Evolutionary conservation across 805 yeast species (phyloP), one percentile per base, ranked within the genome.

Genomic region (Saccharomycopsis microspora): DNA sequence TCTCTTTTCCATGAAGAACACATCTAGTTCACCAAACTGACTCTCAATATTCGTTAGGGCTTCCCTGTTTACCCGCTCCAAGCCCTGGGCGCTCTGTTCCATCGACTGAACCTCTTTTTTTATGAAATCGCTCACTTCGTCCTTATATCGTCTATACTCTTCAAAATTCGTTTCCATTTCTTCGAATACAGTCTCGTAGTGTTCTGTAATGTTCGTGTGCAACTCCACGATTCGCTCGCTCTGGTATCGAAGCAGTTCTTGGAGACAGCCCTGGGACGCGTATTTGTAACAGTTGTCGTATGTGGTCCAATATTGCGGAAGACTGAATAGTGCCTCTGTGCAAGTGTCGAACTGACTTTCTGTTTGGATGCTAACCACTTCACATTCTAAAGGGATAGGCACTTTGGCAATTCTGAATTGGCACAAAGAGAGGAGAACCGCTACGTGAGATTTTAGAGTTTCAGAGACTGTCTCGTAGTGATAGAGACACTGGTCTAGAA

Each of bases 281-380:
- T 41, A n/a, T 38, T 52, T 52, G 45, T 46, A 52, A 42, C 48
- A 43, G 1, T 41, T 37, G 39, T 52, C 55, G 32, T 39, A 52
- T 8, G 53, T 52, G 5, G 53, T 52, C 55, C 55, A 52, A 27
- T 37, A 45, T 29, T 52, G 55, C 4, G 55, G 50, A 4, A 39
- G n/a, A 41, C 42, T 29, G 35, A 45, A 52, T 3, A 52, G 45
- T 29, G 35, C n/a, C 11, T 28, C 34, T 9, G 45, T 46, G 34
- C 52, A 49, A 6, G 28, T 30, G n/a, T 31, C 7, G 11, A 10
- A 3, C 9, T 40, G 33, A 35, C 9, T 29, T 8, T 39, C 36
- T n/a, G 10, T n/a, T 9, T n/a, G 36, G n/a, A n/a, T 8, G n/a
- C n/a, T 8, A 8, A 34, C 36, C 8, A 11, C 10, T 7, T 28